A percentile compares a stretch with the other conserved stretches of the same genome.
These are phyloP conservation scores for Russula virescens DNA, from an alignment of 768 basidiomycete species.

Conservation along the genomic window DNA sequence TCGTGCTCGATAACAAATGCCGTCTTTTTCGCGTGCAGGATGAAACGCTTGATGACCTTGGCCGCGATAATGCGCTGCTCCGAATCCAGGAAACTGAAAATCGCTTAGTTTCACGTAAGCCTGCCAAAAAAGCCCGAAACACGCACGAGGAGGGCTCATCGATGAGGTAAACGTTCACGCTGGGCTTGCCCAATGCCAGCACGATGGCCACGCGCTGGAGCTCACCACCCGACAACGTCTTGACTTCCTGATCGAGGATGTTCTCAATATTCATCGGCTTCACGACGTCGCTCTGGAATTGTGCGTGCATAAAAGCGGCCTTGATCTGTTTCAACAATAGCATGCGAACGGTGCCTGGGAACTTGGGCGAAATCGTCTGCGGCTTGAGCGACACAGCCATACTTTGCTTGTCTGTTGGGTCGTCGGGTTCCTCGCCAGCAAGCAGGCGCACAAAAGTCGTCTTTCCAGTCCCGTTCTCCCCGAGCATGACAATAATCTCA, in stretches of 20 bases:
- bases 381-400: conserved; percentile 94
- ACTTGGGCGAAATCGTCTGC: conserved; percentile 96
- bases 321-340: conserved; percentile 92
- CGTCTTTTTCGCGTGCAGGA: conserved; percentile 94
- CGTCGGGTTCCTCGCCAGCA: conserved; percentile 88
- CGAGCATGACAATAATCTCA: conserved; percentile 98
- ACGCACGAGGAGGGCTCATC: conserved; percentile 82
- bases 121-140: background rate
- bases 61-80: conserved; percentile 98
- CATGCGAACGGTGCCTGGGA: conserved; percentile 95
- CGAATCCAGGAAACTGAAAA: conserved; percentile 83
- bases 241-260: conserved; percentile 97
- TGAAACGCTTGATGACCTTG: conserved; percentile 98
- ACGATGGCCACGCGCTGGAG: conserved; percentile 96
- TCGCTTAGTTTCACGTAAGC: background rate
- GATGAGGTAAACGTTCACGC: conserved; percentile 85
- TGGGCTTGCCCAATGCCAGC: conserved; percentile 82
- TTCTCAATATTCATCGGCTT: conserved; percentile 96
- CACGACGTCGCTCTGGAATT: conserved; percentile 96
- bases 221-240: conserved; percentile 97
- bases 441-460: conserved; percentile 96
- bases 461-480: conserved; percentile 99
- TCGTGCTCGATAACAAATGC: conserved; percentile 99
- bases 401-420: conserved; percentile 72
- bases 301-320: conserved; percentile 96